Base-by-base conservation (phyloP, 1,284 basidiomycete genomes). In the Cerioporus squamosus region DNA sequence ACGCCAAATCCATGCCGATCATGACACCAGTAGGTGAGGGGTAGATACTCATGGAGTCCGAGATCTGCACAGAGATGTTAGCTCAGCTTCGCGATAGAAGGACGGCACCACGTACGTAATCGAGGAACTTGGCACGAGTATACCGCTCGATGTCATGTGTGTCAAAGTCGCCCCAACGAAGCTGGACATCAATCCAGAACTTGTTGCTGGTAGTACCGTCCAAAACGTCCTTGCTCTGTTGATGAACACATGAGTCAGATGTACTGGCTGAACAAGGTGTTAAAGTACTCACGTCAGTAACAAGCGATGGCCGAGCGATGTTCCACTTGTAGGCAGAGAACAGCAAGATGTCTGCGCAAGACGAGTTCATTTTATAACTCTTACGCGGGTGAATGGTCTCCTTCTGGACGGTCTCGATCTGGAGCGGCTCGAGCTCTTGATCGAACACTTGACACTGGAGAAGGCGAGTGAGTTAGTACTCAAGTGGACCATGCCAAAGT, bases 301-400 rank as follows among this genome's bases (percentile, higher is more conserved):
- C 89, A 46, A 99, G 86, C 17, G 96, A 98, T 1, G 97, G 97
- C 29, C 95, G 88, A 15, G 95, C 91, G 66, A 99, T 97, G 72
- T 98, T 98, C 97, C 97, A 99, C 86, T 96, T 96, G 79, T 95
- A 94, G 2, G 93, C 92, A 23, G 96, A 97, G 85, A 99, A 99
- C 52, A 99, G 82, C 36, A 99, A 82, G 68, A 99, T 96, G 72
- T 99, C 97, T 57, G 97, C 97, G 65, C 92, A 94, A 39, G 92
- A 94, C 12, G 96, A 97, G 77, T 98, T 99, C 95, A 99, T 98
- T 84, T 98, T 98, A 87, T 99, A 99, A 82, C 94, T 97, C 83
- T 98, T 99, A 78, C 97, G 92, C 70, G 97, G 97, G 75, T 94
- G 97, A 65, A 99, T 98, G 0, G 97, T 98, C 78, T 99, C 97